Conservation (phyloP, 129 eudicot genomes). For the Artemisia annua region DNA sequence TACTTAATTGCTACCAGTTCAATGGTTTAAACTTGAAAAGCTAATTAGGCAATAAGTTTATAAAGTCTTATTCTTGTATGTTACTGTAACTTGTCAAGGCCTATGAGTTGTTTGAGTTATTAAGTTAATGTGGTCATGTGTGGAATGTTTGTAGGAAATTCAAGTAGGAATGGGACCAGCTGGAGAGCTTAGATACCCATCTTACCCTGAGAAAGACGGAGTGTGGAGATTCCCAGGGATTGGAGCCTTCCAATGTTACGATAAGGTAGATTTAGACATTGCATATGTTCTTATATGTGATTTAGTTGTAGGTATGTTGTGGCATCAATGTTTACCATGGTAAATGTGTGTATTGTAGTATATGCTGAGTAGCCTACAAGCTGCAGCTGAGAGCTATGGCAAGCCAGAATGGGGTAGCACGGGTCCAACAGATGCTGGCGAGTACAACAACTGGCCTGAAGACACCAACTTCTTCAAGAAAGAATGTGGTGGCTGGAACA, state of each 20-base stretch:
- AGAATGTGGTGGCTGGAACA: constrained; percentile 81
- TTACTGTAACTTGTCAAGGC: too few relatives aligned
- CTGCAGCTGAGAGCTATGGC: constrained; percentile 83
- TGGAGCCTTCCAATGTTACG: constrained; percentile 96
- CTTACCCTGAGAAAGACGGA: constrained; percentile 93
- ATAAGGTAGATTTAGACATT: constrained; percentile 70
- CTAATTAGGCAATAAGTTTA: too few relatives aligned
- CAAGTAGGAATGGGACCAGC: constrained; percentile 99
- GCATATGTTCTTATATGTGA: too few relatives aligned
- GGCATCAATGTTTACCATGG: constrained; percentile 11
- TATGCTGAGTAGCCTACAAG: constrained; percentile 79
- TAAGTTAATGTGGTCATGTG: constrained; percentile 4
- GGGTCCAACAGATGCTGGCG: constrained; percentile 93
- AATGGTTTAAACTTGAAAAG: too few relatives aligned
- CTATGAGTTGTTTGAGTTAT: too few relatives aligned
- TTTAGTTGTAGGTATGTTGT: too few relatives aligned
- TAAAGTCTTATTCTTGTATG: too few relatives aligned
- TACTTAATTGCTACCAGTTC: too few relatives aligned
- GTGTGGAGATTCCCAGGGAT: constrained; percentile 96
- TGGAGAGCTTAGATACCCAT: constrained; percentile 96
- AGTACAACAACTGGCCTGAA: constrained; percentile 95
- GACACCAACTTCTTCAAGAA: constrained; percentile 89
- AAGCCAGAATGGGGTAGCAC: constrained; percentile 96
- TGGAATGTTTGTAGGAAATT: constrained; percentile 58
- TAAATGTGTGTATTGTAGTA: constrained; percentile 51